phyloP scores from a whole-genome alignment of 495 filamentous ascomycete genomes.

The Amniculicola lignicola region DNA sequence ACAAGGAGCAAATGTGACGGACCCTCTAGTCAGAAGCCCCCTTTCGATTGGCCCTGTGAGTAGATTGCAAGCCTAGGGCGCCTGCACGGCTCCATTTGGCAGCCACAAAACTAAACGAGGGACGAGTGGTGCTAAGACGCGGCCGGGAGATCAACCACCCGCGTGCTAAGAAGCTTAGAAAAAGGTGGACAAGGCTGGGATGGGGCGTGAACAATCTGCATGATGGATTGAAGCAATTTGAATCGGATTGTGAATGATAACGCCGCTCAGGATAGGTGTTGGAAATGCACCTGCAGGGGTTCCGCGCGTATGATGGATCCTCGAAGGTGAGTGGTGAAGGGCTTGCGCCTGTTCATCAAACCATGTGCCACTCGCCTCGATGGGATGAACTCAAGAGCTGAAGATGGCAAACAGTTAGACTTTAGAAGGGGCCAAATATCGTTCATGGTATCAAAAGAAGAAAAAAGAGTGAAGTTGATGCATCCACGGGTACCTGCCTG shows the following conservation, averaged over 20 bases:
- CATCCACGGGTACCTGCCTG: no score
- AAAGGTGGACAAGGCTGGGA: neutral
- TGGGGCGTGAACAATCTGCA: slow-evolving; percentile 9
- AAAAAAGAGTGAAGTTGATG: no score
- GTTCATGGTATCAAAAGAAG: no score
- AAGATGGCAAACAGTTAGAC: no score
- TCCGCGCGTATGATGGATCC: no score
- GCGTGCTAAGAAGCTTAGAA: slow-evolving; percentile 25
- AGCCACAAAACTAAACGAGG: slow-evolving; percentile 1
- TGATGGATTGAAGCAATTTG: slow-evolving; percentile 7
- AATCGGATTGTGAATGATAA: slow-evolving; percentile 7
- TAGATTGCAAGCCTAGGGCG: no score
- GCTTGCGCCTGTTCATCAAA: slow-evolving; percentile 27
- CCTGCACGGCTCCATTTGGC: no score
- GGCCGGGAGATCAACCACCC: slow-evolving; percentile 30
- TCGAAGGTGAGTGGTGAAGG: slow-evolving; percentile 9
- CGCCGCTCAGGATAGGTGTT: neutral
- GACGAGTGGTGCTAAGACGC: neutral
- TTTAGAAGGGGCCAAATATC: no score
- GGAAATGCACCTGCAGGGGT: neutral
- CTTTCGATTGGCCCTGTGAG: slow-evolving; percentile 8
- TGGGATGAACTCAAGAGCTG: no score
- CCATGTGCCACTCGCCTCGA: neutral
- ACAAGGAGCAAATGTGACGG: neutral
- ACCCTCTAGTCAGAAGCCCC: neutral